Evolutionary conservation across 78 protist species (phyloP).

Genomic region (Speleostelium caveatum): DNA sequence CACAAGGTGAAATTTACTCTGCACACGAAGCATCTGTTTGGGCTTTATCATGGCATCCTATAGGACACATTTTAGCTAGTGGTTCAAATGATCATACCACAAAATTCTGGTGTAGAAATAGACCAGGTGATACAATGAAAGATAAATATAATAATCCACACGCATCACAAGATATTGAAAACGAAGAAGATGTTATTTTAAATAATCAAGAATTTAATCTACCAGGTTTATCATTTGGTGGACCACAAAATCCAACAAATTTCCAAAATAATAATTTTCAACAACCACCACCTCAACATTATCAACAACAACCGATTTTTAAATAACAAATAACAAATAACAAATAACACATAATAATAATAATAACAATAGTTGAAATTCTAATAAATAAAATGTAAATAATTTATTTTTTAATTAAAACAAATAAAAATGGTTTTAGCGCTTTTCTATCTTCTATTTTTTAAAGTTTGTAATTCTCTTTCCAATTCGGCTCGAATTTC

Average conservation of each 20-base stretch:
- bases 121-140: conserved; percentile 85
- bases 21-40: conserved; percentile 91
- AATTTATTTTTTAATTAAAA: not conserved
- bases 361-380: not conserved
- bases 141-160: conserved; percentile 83
- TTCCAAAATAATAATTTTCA: too few relatives aligned
- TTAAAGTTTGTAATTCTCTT: not conserved
- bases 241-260: not conserved
- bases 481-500: not conserved
- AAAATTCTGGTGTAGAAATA: conserved; percentile 92
- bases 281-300: too few relatives aligned
- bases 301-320: not conserved
- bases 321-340: not conserved
- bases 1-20: conserved; percentile 72
- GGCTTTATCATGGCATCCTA: conserved; percentile 96
- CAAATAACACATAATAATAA: not conserved
- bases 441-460: too few relatives aligned
- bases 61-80: conserved; percentile 93
- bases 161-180: conserved; percentile 42
- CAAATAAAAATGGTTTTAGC: not conserved
- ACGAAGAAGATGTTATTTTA: conserved; percentile 41
- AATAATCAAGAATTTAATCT: not conserved
- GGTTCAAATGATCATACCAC: conserved; percentile 87
- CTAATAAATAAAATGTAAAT: not conserved
- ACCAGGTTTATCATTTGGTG: conserved; percentile 48